Conservation (phyloP, 768 basidiomycete genomes). For the Boletus edulis region DNA sequence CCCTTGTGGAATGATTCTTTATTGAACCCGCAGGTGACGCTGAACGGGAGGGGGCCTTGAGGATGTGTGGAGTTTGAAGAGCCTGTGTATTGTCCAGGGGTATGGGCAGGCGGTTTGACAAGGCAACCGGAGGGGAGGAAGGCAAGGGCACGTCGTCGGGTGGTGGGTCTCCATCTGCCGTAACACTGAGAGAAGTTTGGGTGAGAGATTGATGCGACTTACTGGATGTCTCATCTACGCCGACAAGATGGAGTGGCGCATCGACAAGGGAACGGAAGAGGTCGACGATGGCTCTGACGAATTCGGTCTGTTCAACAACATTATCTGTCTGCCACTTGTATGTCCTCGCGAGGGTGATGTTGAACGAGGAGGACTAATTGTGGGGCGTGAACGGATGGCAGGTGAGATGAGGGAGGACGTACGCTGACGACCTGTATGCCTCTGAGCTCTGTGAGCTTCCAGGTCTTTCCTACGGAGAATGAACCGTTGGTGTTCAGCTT, state of each 20-base stretch:
- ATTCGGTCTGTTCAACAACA: conserved; percentile 65
- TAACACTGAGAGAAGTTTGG: conserved; percentile 8
- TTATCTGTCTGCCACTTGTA: conserved; percentile 90
- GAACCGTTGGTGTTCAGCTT: conserved; percentile 93
- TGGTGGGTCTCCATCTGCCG: conserved; percentile 16
- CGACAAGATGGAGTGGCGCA: conserved; percentile 55
- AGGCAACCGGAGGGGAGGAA: not conserved
- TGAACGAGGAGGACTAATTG: conserved; percentile 61
- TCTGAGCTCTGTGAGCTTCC: conserved; percentile 82
- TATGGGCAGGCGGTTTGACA: conserved; percentile 4
- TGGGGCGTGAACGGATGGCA: conserved; percentile 13
- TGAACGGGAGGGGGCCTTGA: conserved; percentile 34
- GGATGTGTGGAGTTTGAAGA: conserved; percentile 19
- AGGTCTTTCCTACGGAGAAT: conserved; percentile 97
- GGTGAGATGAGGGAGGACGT: conserved; percentile 29
- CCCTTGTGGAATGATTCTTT: conserved; percentile 23
- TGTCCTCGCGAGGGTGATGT: conserved; percentile 82
- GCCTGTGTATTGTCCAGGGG: conserved; percentile 23
- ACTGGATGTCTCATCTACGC: conserved; percentile 47
- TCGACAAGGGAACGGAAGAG: conserved; percentile 52
- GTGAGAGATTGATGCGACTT: conserved; percentile 8
- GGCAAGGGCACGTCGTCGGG: not conserved
- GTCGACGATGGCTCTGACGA: conserved; percentile 65
- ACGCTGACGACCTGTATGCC: conserved; percentile 76
- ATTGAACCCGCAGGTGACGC: conserved; percentile 39